These are phyloP conservation scores for Cetradonia linearis DNA, from an alignment of 495 filamentous ascomycete species.

Conservation along the genomic window DNA sequence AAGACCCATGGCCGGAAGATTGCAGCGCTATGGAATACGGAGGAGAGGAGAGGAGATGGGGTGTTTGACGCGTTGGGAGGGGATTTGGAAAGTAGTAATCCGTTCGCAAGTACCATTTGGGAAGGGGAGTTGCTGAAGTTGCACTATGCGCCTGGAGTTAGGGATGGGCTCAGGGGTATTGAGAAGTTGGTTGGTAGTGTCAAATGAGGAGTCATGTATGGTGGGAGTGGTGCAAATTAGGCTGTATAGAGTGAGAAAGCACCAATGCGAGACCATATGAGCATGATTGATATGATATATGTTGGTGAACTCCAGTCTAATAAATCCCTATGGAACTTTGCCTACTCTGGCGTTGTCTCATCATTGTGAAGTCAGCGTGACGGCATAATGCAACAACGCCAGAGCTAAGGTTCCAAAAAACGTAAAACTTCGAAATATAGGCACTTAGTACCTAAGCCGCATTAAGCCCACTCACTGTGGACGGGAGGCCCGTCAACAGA, in stretches of 20 bases:
- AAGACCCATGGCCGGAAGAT: constrained; percentile 63
- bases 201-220: neutral
- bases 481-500: no score
- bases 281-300: neutral
- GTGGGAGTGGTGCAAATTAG: neutral
- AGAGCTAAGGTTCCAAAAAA: no score
- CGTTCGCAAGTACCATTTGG: constrained; percentile 84
- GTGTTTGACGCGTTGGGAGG: constrained; percentile 45
- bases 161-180: constrained; percentile 60
- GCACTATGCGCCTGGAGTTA: constrained; percentile 80
- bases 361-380: no score
- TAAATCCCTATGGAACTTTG: no score
- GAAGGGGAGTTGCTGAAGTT: constrained; percentile 77
- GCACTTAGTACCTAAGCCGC: no score
- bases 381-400: no score
- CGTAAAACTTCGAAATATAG: no score
- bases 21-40: constrained; percentile 66
- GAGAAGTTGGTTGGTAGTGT: constrained; percentile 47
- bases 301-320: no score
- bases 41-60: constrained; percentile 82
- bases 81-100: constrained; percentile 71
- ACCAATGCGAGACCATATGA: neutral
- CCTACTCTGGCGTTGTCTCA: no score
- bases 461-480: no score
- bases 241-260: neutral